Conservation (phyloP, 352 stramenopile species). For the Discostella stelligera region DNA sequence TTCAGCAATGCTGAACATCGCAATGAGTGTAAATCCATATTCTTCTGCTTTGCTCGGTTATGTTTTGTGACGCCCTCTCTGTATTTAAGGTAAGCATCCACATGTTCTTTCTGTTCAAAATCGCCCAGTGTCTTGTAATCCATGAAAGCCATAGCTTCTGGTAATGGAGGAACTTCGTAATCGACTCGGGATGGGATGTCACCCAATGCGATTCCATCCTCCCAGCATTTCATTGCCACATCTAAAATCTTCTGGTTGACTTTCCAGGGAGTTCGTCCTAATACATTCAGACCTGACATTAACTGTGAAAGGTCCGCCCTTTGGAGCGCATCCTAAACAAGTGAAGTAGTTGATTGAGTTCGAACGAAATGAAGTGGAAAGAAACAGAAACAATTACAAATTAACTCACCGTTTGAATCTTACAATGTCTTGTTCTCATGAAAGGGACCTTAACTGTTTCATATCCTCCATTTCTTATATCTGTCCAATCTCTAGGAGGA, state of each 20-base stretch:
- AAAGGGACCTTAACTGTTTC: constrained; percentile 89
- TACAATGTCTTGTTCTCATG: constrained; percentile 87
- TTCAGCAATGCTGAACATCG: constrained; percentile 94
- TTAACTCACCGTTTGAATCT: constrained; percentile 65
- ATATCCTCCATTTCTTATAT: constrained; percentile 90
- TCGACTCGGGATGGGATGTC: constrained; percentile 89
- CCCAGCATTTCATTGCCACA: constrained; percentile 89
- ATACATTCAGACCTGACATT: constrained; percentile 89
- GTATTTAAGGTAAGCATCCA: constrained; percentile 61
- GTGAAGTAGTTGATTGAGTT: constrained; percentile 3
- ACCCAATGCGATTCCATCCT: constrained; percentile 88
- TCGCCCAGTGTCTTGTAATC: constrained; percentile 83
- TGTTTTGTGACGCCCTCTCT: constrained; percentile 59
- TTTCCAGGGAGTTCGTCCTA: constrained; percentile 91
- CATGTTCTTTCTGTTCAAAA: constrained; percentile 65
- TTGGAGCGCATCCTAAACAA: constrained; percentile 85
- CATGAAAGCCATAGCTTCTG: constrained; percentile 45
- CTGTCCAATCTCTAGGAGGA: constrained; percentile 89
- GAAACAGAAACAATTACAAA: background rate
- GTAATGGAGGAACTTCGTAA: constrained; percentile 69
- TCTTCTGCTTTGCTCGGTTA: constrained; percentile 76
- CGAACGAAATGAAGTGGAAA: constrained; percentile 7
- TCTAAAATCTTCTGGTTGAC: constrained; percentile 94
- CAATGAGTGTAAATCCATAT: constrained; percentile 91
- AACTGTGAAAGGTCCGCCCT: constrained; percentile 87